phyloP scores from a whole-genome alignment of 345 rosid species.

The Carallia brachiata region DNA sequence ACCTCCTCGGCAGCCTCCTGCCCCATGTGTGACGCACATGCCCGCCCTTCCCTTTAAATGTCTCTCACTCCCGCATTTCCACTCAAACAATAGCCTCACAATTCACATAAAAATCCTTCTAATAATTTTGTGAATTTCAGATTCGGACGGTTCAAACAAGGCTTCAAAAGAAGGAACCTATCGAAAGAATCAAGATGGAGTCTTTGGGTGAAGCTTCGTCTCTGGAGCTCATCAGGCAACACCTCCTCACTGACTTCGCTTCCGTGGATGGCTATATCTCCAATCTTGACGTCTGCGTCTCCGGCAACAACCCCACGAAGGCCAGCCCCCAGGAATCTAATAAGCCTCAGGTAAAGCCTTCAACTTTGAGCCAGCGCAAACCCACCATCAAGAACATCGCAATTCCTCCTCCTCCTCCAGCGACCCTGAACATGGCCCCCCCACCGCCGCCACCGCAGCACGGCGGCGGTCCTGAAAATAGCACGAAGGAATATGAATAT shows the following conservation, averaged over 20 bases:
- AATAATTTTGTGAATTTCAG: no score
- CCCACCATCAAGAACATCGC: constrained; percentile 50
- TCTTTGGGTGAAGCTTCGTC: constrained; percentile 37
- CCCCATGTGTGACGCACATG: accelerated
- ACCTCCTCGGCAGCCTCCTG: constrained; percentile 19
- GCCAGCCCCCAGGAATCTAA: neutral
- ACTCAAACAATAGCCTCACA: constrained; percentile 22
- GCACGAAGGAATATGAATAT: neutral
- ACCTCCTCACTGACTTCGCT: constrained; percentile 54
- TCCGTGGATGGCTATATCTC: constrained; percentile 39
- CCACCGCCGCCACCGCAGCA: neutral
- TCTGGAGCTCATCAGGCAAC: constrained; percentile 58
- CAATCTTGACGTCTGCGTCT: constrained; percentile 15
- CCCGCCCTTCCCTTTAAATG: constrained; percentile 19
- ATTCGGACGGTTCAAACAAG: no score
- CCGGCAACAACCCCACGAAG: neutral
- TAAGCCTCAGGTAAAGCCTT: constrained; percentile 18
- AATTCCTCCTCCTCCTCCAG: constrained; percentile 34
- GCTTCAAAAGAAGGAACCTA: no score
- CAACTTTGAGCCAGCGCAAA: constrained; percentile 59
- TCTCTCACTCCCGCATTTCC: constrained; percentile 26
- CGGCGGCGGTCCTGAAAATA: neutral
- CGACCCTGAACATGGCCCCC: neutral
- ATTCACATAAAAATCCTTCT: no score
- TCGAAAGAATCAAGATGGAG: constrained; percentile 18